Base-by-base conservation (phyloP, 1,139 yeast species). In the Geotrichum citri-aurantii region DNA sequence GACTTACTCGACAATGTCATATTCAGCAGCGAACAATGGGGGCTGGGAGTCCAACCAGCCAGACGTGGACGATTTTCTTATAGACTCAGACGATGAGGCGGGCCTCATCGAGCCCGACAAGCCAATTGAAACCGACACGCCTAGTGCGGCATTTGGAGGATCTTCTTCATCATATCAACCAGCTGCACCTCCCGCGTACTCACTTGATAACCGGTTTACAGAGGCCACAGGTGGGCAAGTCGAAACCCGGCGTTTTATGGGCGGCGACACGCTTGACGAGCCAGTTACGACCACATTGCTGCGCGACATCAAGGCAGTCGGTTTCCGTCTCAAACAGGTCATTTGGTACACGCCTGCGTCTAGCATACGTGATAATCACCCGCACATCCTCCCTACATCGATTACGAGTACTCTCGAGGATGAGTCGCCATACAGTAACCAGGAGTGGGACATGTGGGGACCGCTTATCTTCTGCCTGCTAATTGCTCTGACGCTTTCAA, bases 221-320 rank as follows among this genome's bases (percentile, higher is more conserved):
- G 50, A 50, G 10, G 59, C 62, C 40, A 56, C 65, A 23, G 81
- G 81, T 63, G 84, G 82, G 64, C 81, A 81, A 58, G 78, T 86
- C 31, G 80, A 81, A 64, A 93, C 86, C 69, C 81, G 89, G 47
- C 85, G 88, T 63, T 88, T 85, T 70, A 75, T 86, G 31, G 96
- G 96, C 1, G 93, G 95, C 48, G 90, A 88, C 68, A 88, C 96
- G 0, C 74, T 89, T 17, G 95, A 89, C 70, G 96, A 89, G 73
- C 90, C 95, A 0, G 91, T 89, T 2, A 71, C 80, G 67, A 77
- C 80, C 17, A 89, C 96, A 0, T 72, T 89, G 53, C 75, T 80
- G 65, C 78, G 96, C 60, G 96, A 89, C 68, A 67, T 88, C 44
- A 70, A 77, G 29, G 85, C 85, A 26, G 87, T 88, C 57, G 89